Evolutionary conservation across 768 basidiomycete species (phyloP).

Genomic region (Rhodotorula toruloides): DNA sequence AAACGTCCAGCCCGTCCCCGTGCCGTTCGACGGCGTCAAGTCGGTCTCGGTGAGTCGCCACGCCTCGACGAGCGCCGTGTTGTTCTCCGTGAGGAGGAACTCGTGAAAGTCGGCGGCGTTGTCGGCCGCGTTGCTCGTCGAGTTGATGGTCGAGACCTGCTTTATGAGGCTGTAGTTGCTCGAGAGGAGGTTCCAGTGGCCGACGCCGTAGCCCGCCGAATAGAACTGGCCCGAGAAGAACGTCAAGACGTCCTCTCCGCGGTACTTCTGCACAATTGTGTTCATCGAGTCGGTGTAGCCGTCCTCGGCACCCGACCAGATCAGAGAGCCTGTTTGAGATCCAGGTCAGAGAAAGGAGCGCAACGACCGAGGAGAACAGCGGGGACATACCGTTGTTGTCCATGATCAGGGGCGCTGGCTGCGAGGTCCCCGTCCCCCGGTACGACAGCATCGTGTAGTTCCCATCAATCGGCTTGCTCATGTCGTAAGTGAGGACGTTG

Average conservation of each 20-base stretch:
- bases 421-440: neutral
- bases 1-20: slow-evolving; percentile 36
- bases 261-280: slow-evolving; percentile 31
- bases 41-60: slow-evolving; percentile 33
- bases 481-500: slow-evolving; percentile 2
- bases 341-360: no score
- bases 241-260: slow-evolving; percentile 38
- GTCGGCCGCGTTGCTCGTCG: no score
- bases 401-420: slow-evolving; percentile 15
- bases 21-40: slow-evolving; percentile 25
- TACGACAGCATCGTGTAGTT: slow-evolving; percentile 12
- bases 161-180: no score
- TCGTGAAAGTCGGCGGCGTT: no score
- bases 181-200: neutral
- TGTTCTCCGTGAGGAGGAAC: slow-evolving; percentile 40
- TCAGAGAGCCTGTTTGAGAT: neutral
- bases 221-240: slow-evolving; percentile 39
- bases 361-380: neutral
- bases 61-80: slow-evolving; percentile 40
- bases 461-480: neutral
- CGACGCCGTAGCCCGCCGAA: no score
- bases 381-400: slow-evolving; percentile 9
- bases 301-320: slow-evolving; percentile 11
- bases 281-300: slow-evolving; percentile 40
- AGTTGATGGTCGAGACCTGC: neutral